Conservation (phyloP, 192 early-diverging fungal genomes). For the Backusella westeae region DNA sequence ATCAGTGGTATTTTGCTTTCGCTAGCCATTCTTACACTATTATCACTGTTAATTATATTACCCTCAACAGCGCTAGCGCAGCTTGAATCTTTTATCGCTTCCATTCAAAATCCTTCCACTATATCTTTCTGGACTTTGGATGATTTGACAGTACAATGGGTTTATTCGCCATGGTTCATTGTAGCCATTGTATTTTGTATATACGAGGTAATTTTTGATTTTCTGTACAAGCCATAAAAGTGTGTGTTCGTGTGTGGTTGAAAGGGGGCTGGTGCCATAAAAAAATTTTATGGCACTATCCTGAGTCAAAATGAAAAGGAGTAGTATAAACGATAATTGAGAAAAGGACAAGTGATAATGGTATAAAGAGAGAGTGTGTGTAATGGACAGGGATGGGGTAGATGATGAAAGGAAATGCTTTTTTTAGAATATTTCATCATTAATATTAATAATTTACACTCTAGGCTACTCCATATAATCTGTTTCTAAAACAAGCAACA, state of each 20-base stretch:
- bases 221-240: not conserved
- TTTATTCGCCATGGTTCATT: not conserved
- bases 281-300: not conserved
- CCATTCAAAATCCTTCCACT: not conserved
- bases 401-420: not conserved
- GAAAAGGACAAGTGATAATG: not conserved
- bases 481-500: not conserved
- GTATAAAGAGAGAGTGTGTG: not conserved
- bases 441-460: not conserved
- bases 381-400: not conserved
- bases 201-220: conserved; percentile 8
- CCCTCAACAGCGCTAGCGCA: not conserved
- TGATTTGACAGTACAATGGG: not conserved
- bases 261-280: not conserved
- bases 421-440: not conserved
- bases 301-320: not conserved
- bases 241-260: too few species aligned
- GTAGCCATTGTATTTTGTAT: not conserved
- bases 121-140: not conserved
- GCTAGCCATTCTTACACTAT: not conserved
- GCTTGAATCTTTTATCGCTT: not conserved
- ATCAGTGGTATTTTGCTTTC: not conserved
- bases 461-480: not conserved
- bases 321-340: not conserved
- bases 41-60: not conserved